Conservation (phyloP, 2,329 filamentous ascomycete genomes). For the Epichloe gansuensis region DNA sequence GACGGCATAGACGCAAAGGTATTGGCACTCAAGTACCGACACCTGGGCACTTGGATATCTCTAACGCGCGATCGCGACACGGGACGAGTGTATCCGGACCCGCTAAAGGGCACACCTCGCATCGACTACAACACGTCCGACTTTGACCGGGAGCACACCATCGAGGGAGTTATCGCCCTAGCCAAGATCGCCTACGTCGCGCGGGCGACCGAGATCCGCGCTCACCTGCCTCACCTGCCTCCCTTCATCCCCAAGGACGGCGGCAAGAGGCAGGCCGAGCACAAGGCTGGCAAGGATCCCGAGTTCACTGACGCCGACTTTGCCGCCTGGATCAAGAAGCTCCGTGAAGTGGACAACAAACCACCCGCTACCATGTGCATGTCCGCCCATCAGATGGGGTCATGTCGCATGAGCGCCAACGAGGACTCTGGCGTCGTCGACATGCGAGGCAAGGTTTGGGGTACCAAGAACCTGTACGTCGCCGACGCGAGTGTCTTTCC, state of each 20-base stretch:
- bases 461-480: slow-evolving; percentile 50
- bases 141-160: slow-evolving; percentile 58
- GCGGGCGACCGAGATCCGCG: slow-evolving; percentile 69
- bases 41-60: slow-evolving; percentile 60
- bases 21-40: slow-evolving; percentile 52
- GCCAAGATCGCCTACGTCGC: slow-evolving; percentile 67
- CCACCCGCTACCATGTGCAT: slow-evolving; percentile 41
- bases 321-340: slow-evolving; percentile 42
- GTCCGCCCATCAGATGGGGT: slow-evolving; percentile 75
- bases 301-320: slow-evolving; percentile 49
- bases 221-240: slow-evolving; percentile 46
- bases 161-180: slow-evolving; percentile 58
- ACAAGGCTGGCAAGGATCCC: slow-evolving; percentile 15
- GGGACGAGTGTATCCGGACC: slow-evolving; percentile 62
- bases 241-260: slow-evolving; percentile 40
- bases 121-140: slow-evolving; percentile 59
- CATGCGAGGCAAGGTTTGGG: slow-evolving; percentile 49
- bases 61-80: slow-evolving; percentile 64
- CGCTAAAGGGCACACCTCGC: slow-evolving; percentile 47
- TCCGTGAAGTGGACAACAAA: slow-evolving; percentile 35
- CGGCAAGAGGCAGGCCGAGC: slow-evolving; percentile 10
- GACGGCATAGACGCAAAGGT: slow-evolving; percentile 59
- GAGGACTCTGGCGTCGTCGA: slow-evolving; percentile 44
- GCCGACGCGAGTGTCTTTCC: slow-evolving; percentile 67
- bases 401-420: slow-evolving; percentile 54